phyloP scores from a whole-genome alignment of 2,329 filamentous ascomycete species.

The Trichoderma cornu-damae region DNA sequence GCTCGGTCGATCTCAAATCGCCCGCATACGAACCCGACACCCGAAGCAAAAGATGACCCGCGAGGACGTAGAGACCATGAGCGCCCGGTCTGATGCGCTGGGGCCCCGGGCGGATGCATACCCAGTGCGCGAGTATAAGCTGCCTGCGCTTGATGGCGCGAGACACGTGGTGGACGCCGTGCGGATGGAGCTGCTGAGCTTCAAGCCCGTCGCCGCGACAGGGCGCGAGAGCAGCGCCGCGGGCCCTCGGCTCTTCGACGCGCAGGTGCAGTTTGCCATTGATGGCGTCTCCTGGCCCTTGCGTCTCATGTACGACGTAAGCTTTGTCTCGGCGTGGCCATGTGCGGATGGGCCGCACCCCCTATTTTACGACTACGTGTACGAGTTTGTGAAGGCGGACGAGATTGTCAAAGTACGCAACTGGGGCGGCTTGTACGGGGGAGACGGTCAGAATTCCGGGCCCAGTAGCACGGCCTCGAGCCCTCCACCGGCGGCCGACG shows the following conservation, averaged over 20 bases:
- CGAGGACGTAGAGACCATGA: slow-evolving; percentile 61
- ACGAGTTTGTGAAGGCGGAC: slow-evolving; percentile 55
- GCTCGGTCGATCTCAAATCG: slow-evolving; percentile 63
- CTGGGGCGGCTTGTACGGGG: slow-evolving; percentile 51
- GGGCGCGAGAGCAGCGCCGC: slow-evolving; percentile 23
- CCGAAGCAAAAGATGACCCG: slow-evolving; percentile 52
- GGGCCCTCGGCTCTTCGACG: slow-evolving; percentile 51
- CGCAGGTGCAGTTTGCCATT: slow-evolving; percentile 59
- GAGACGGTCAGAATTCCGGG: slow-evolving; percentile 21
- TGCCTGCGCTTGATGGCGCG: slow-evolving; percentile 52
- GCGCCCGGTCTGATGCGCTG: slow-evolving; percentile 61
- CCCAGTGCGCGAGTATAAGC: slow-evolving; percentile 62
- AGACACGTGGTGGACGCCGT: slow-evolving; percentile 60
- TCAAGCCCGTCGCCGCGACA: slow-evolving; percentile 42
- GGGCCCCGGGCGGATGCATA: slow-evolving; percentile 59
- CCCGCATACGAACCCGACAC: slow-evolving; percentile 57
- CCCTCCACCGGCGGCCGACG: slow-evolving; percentile 25
- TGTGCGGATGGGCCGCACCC: slow-evolving; percentile 61
- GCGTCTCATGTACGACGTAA: slow-evolving; percentile 58
- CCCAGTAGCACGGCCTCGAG: slow-evolving; percentile 34
- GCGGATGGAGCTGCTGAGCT: slow-evolving; percentile 61
- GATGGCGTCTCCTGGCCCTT: slow-evolving; percentile 60
- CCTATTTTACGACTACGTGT: slow-evolving; percentile 67
- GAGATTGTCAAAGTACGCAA: slow-evolving; percentile 60
- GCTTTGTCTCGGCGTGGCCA: slow-evolving; percentile 61